phyloP scores from a whole-genome alignment of 768 basidiomycete species.

The Dioszegia crocea region DNA sequence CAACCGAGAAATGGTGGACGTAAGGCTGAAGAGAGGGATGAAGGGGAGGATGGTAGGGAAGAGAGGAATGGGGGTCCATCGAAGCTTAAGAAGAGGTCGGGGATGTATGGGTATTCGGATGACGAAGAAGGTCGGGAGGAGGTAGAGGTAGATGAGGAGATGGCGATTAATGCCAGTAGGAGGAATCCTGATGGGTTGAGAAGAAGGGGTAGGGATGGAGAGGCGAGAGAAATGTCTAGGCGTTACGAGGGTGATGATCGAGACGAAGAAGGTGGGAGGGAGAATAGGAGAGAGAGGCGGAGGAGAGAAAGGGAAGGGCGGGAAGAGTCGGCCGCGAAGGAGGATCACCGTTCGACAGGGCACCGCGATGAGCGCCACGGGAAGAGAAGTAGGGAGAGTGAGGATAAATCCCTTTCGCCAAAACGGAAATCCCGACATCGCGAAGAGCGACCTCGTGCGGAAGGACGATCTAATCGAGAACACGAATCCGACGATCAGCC shows the following conservation, averaged over 20 bases:
- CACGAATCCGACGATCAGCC: too few species aligned
- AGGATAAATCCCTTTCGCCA: too few species aligned
- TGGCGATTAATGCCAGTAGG: not conserved
- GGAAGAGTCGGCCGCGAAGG: not conserved
- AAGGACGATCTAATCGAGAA: too few species aligned
- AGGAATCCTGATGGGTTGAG: slow-evolving; percentile 17
- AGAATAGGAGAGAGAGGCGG: slow-evolving; percentile 4
- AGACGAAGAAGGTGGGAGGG: slow-evolving; percentile 8
- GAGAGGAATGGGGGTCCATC: slow-evolving; percentile 18
- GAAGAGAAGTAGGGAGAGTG: not conserved
- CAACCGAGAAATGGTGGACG: slow-evolving; percentile 11
- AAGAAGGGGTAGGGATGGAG: slow-evolving; percentile 45
- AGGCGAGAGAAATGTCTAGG: slow-evolving; percentile 21
- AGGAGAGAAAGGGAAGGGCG: slow-evolving; percentile 5
- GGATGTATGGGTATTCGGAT: slow-evolving; percentile 11
- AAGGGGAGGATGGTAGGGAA: slow-evolving; percentile 1
- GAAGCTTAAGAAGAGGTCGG: slow-evolving; percentile 1
- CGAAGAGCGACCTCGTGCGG: too few species aligned
- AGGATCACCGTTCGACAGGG: not conserved
- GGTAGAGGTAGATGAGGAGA: slow-evolving; percentile 49
- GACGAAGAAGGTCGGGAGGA: slow-evolving; percentile 44
- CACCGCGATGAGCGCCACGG: not conserved
- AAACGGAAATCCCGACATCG: too few species aligned
- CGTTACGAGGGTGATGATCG: slow-evolving; percentile 12
- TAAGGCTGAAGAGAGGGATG: slow-evolving; percentile 4